Base-by-base conservation (phyloP, 2,329 filamentous ascomycete species). In the Leptosphaerulina australis region DNA sequence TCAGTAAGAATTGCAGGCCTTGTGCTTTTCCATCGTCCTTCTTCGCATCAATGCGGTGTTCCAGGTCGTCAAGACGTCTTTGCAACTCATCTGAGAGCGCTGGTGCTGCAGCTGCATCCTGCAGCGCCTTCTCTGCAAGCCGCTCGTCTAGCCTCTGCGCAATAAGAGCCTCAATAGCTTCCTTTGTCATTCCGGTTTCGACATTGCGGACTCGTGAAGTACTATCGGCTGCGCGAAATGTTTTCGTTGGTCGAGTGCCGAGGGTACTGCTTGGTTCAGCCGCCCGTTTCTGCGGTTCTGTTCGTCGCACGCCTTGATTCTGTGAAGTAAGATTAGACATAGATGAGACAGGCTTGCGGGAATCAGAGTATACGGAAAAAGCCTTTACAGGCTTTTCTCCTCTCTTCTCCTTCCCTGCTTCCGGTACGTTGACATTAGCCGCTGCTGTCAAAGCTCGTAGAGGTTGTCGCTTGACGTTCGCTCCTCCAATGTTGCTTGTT, bases 141-240 rank as follows among this genome's bases (percentile, higher is more conserved):
- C 94, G 91, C 74, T 96, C 91, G 52, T 88, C 87, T 0, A 97
- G 90, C 66, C 96, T 96, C 62, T 88, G 90, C 72, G 96, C 90
- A 1, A 97, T 91, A 76, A 97, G 86, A 29, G 91, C 90, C 70
- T 97, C 92, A 53, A 97, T 95, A 43, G 86, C 87, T 10, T 85
- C 87, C 14, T 74, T 83, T 59, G 80, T 71, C 77, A 81, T 58
- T 72, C 63, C 55, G 56, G 64, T 58, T 59, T 74, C 55, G 55
- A 64, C 56, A 44, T 40, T 45, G 5, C 66, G 69, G 36, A 55
- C 36, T 36, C 63, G 59, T 9, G 65, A 61, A 1, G 74, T 71
- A 18, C 64, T 57, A 31, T 77, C 65, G 68, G 61, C 60, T 2
- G 71, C 54, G 38, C 71, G 67, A 15, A 67, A 64, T 4, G 69